phyloP scores from a whole-genome alignment of 1,284 basidiomycete species.

The Boletus mariae region DNA sequence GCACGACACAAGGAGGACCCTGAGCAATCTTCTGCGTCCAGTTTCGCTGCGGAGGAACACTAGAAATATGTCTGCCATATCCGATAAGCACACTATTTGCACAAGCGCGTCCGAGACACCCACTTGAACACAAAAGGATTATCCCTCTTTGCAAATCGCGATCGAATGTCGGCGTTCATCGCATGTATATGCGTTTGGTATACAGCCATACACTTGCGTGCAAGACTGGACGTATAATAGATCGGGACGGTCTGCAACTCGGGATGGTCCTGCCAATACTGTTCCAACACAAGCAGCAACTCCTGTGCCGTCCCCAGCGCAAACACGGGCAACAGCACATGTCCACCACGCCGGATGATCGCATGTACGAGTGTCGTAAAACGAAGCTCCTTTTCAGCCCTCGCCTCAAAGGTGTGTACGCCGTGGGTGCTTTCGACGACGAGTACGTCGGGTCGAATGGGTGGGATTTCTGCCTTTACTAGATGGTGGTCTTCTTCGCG shows the following conservation, averaged over 20 bases:
- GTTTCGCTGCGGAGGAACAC: constrained; percentile 70
- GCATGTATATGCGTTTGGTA: constrained; percentile 96
- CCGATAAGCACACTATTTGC: constrained; percentile 1
- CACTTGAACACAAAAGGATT: constrained; percentile 97
- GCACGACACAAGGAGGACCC: constrained; percentile 89
- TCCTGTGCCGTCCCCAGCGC: constrained; percentile 96
- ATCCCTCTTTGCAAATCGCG: constrained; percentile 85
- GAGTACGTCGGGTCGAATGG: constrained; percentile 88
- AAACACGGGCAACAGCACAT: constrained; percentile 92
- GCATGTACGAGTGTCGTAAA: constrained; percentile 89
- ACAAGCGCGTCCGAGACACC: constrained; percentile 30
- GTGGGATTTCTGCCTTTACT: constrained; percentile 93
- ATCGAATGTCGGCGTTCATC: constrained; percentile 88
- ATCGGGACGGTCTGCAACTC: constrained; percentile 93
- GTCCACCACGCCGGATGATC: constrained; percentile 89
- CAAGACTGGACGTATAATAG: constrained; percentile 94
- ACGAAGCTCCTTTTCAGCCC: constrained; percentile 89
- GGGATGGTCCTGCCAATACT: constrained; percentile 95
- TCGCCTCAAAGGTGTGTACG: constrained; percentile 85
- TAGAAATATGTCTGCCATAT: constrained; percentile 70
- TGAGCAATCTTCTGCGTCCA: constrained; percentile 83
- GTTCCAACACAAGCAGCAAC: constrained; percentile 89
- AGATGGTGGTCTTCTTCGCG: constrained; percentile 96
- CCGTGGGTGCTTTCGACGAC: constrained; percentile 98
- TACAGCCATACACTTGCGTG: constrained; percentile 95